A percentile compares a stretch with the other conserved stretches of the same genome.
Evolutionary conservation across 2,329 filamentous ascomycete species (phyloP).

Genomic region (Colletotrichum melonis): DNA sequence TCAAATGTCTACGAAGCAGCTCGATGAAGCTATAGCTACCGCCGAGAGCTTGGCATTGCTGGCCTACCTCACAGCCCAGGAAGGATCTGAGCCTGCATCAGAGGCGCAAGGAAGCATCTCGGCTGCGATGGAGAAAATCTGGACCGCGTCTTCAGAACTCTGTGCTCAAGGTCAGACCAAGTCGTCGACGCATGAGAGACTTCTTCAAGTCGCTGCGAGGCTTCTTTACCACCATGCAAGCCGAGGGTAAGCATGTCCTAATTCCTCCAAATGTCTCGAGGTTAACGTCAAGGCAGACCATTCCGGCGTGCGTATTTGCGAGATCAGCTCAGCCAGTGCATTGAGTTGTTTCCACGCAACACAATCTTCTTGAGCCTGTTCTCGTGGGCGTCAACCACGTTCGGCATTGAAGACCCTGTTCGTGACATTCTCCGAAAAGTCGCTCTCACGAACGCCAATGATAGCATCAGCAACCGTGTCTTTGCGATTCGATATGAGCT

Average conservation of each 20-base stretch:
- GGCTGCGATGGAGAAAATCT: slow-evolving; percentile 57
- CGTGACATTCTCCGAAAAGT: slow-evolving; percentile 71
- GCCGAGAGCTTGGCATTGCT: slow-evolving; percentile 74
- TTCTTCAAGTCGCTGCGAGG: slow-evolving; percentile 75
- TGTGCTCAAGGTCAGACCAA: slow-evolving; percentile 46
- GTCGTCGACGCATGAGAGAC: slow-evolving; percentile 64
- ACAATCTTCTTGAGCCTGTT: slow-evolving; percentile 79
- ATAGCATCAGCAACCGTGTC: slow-evolving; percentile 56
- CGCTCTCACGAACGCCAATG: slow-evolving; percentile 53
- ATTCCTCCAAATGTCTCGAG: not conserved
- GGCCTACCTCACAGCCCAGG: slow-evolving; percentile 68
- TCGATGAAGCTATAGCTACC: slow-evolving; percentile 62
- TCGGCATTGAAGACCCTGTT: slow-evolving; percentile 81
- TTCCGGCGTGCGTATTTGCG: slow-evolving; percentile 77
- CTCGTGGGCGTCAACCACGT: slow-evolving; percentile 78
- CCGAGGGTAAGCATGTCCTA: slow-evolving; percentile 56
- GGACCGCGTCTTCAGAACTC: slow-evolving; percentile 56
- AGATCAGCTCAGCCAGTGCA: slow-evolving; percentile 68
- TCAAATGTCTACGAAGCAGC: slow-evolving; percentile 61
- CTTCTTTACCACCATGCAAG: slow-evolving; percentile 76
- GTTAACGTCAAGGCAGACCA: slow-evolving; percentile 54
- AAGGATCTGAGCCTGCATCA: slow-evolving; percentile 56
- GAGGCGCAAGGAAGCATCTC: slow-evolving; percentile 66
- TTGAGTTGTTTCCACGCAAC: slow-evolving; percentile 78
- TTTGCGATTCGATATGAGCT: slow-evolving; percentile 66